phyloP scores from a whole-genome alignment of 176 grass and related monocot species.

The Dactylis glomerata region DNA sequence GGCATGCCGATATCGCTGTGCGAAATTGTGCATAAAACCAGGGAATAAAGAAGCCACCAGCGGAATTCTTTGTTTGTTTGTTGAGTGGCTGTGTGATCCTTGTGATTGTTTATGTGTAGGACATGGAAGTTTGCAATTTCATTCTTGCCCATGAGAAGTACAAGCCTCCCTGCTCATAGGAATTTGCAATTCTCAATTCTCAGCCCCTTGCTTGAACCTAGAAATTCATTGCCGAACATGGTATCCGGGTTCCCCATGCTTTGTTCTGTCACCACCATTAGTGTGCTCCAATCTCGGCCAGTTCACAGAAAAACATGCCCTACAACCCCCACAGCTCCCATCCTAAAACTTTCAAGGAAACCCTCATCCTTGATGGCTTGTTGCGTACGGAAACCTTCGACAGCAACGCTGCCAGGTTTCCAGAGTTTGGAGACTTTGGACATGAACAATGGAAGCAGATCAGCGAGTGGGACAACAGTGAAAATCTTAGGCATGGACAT shows the following conservation, averaged over 20 bases:
- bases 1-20: background rate
- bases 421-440: background rate
- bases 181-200: background rate
- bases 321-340: background rate
- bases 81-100: slow-evolving; percentile 26
- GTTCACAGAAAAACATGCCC: background rate
- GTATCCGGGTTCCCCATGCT: background rate
- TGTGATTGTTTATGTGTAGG: slow-evolving; percentile 23
- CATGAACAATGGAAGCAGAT: slow-evolving; percentile 20
- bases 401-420: background rate
- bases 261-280: background rate
- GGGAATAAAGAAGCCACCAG: background rate
- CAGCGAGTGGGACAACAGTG: slow-evolving; percentile 25
- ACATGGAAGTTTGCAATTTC: background rate
- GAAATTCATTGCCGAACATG: slow-evolving; percentile 10
- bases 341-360: slow-evolving; percentile 9
- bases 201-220: background rate
- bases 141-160: slow-evolving; percentile 6
- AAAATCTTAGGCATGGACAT: slow-evolving; percentile 49
- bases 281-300: background rate
- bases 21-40: background rate
- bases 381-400: background rate
- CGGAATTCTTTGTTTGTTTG: slow-evolving; percentile 21
- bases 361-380: slow-evolving; percentile 4
- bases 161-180: background rate